Conservation (phyloP, 179 eudicot genomes). For the Corrigiola litoralis region DNA sequence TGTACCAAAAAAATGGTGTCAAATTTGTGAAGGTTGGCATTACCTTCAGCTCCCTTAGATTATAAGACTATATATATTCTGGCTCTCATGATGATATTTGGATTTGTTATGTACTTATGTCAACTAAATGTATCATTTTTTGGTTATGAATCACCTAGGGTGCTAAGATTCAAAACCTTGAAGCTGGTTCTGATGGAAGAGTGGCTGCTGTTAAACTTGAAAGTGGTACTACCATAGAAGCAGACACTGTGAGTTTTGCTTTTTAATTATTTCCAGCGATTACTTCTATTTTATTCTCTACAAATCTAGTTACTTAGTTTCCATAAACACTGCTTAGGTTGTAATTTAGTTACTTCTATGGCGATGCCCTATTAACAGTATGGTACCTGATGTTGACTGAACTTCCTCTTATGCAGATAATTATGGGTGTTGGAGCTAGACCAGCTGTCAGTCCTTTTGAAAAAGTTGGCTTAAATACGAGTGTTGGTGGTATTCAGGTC, state of each 20-base stretch:
- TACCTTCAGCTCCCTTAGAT: neutral
- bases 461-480: slow-evolving; percentile 55
- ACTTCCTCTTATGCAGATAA: slow-evolving; percentile 42
- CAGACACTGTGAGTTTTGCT: slow-evolving; percentile 62
- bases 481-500: slow-evolving; percentile 91
- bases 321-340: neutral
- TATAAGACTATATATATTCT: neutral
- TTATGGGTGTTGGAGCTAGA: slow-evolving; percentile 94
- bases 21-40: slow-evolving; percentile 71
- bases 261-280: neutral
- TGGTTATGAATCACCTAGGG: slow-evolving; percentile 44
- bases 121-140: neutral
- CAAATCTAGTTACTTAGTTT: neutral
- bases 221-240: slow-evolving; percentile 80
- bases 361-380: neutral
- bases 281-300: neutral
- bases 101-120: neutral
- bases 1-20: slow-evolving; percentile 76
- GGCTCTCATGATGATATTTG: neutral
- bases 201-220: slow-evolving; percentile 79
- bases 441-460: slow-evolving; percentile 84
- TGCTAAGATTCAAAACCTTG: slow-evolving; percentile 62
- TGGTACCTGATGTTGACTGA: neutral
- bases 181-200: slow-evolving; percentile 84
- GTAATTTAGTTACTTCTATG: neutral